Evolutionary conservation across 2,329 filamentous ascomycete species (phyloP), one percentile per base, ranked within the genome.

Genomic region (Penicillium brevicompactum): DNA sequence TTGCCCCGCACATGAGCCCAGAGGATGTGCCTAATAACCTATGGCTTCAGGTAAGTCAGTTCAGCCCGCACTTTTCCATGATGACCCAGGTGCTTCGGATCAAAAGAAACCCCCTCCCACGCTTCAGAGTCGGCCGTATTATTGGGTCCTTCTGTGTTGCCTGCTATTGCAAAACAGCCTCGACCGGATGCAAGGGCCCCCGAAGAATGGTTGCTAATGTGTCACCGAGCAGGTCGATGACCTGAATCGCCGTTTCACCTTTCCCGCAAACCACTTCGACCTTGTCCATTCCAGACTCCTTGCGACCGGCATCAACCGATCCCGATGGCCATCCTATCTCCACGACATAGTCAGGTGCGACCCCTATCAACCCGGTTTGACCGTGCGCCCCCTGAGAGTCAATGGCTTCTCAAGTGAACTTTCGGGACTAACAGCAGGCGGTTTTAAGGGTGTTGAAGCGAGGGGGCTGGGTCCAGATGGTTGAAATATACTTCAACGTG

Each of bases 381-480:
- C 16, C 27, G n/a, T 46, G 42, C 24, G 22, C 37, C 46, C 31
- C 37, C 37, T 22, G 24, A 37, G 38, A 42, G 7, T 24, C 21
- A 40, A 18, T 13, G 14, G 24, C 43, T 14, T 38, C 32, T 37
- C n/a, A 31, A 9, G 30, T 38, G 38, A 46, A 14, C 14, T 8
- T 11, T 24, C 27, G 38, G 21, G 43, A 41, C 63, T 65, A 41
- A 61, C 57, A 46, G 9, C 18, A 45, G 40, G n/a, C 13, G 21
- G 51, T 4, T 32, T 46, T 42, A 64, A 74, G 71, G 59, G 70
- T 73, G 2, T 77, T 92, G 59, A 87, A 85, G 48, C 87, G 86
- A 5, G 88, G 87, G 2, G 92, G 92, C 1, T 96, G 91, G 91
- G 83, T 89, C 56, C 91, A 96, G 68, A 87, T 96, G 82, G 84